These are phyloP conservation scores for Raffaelea albimanens DNA, from an alignment of 2,329 filamentous ascomycete genomes.

Conservation along the genomic window DNA sequence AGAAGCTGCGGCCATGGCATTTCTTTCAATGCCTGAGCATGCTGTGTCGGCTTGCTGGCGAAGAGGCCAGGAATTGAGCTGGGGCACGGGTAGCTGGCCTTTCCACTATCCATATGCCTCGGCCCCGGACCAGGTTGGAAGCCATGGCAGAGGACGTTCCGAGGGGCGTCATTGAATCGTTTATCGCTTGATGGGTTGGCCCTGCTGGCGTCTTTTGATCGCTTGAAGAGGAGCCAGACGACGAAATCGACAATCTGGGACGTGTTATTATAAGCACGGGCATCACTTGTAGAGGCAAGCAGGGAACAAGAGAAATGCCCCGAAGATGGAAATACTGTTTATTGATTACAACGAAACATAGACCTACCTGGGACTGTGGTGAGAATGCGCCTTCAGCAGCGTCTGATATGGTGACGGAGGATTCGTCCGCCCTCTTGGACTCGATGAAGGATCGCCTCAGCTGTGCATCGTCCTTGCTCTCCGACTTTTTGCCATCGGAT, in stretches of 20 bases:
- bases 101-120: background rate
- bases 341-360: background rate
- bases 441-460: constrained; percentile 56
- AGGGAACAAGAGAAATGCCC: background rate
- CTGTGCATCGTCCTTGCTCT: constrained; percentile 34
- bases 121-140: constrained; percentile 44
- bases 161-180: background rate
- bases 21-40: constrained; percentile 59
- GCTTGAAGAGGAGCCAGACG: constrained; percentile 67
- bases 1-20: constrained; percentile 69
- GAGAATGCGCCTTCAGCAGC: constrained; percentile 33
- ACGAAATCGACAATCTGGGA: constrained; percentile 64
- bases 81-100: background rate
- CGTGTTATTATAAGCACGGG: background rate
- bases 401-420: constrained; percentile 41
- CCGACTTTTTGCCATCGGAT: constrained; percentile 10
- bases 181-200: constrained; percentile 14
- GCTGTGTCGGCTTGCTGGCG: constrained; percentile 56
- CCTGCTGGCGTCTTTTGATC: constrained; percentile 44
- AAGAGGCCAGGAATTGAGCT: constrained; percentile 54
- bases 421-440: constrained; percentile 40
- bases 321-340: background rate
- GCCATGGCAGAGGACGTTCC: constrained; percentile 65
- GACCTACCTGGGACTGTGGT: constrained; percentile 55
- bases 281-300: background rate